Conservation (phyloP, 495 filamentous ascomycete genomes). For the Podospora pseudoanserina region DNA sequence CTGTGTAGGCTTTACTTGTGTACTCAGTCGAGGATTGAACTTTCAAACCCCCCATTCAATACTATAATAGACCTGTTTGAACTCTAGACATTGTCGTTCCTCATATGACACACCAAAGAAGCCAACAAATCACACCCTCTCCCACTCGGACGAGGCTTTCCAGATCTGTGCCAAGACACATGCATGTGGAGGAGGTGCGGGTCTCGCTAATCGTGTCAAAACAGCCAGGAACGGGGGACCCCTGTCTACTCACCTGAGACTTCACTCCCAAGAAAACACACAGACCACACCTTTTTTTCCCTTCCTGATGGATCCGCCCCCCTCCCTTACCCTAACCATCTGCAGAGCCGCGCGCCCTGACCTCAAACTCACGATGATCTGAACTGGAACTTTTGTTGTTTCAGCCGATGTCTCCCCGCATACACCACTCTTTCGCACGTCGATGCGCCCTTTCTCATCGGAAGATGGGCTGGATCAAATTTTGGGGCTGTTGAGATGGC, state of each 20-base stretch:
- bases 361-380: slow-evolving; percentile 6
- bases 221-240: neutral
- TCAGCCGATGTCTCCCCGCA: slow-evolving; percentile 6
- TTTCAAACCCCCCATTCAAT: too few relatives aligned
- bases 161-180: too few relatives aligned
- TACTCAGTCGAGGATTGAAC: too few relatives aligned
- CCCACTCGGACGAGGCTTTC: too few relatives aligned
- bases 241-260: neutral
- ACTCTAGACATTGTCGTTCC: too few relatives aligned
- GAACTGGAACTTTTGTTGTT: slow-evolving; percentile 16
- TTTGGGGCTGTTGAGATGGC: neutral
- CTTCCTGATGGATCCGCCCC: too few relatives aligned
- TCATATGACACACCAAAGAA: too few relatives aligned
- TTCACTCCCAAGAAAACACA: neutral
- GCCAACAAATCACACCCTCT: too few relatives aligned
- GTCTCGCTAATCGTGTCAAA: slow-evolving; percentile 2
- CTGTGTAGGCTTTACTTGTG: too few relatives aligned
- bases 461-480: neutral
- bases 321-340: neutral
- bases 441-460: neutral
- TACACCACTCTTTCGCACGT: neutral
- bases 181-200: neutral
- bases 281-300: slow-evolving; percentile 5
- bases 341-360: neutral
- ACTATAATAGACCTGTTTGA: too few relatives aligned